Percentiles rank a stretch among this genome's conserved stretches.
Evolutionary conservation across 495 filamentous ascomycete species (phyloP).

Genomic region (Penicillium nucicola): DNA sequence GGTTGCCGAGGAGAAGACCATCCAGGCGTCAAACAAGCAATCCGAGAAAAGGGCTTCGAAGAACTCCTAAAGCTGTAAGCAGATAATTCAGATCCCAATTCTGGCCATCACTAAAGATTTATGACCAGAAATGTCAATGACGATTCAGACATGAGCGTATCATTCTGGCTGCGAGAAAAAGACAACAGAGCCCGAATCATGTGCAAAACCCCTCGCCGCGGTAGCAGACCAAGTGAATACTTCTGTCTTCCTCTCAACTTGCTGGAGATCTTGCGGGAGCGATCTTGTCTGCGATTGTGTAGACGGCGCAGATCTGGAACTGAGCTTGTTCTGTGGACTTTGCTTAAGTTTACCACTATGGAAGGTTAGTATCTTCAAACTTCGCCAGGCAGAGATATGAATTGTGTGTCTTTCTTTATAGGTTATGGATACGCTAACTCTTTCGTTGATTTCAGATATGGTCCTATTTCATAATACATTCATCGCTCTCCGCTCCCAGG

Average conservation of each 20-base stretch:
- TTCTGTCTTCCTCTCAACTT: conserved; percentile 50
- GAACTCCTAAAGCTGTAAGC: conserved; percentile 46
- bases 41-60: conserved; percentile 37
- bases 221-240: conserved; percentile 33
- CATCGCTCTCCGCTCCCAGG: conserved; percentile 69
- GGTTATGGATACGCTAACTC: too few relatives aligned
- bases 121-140: conserved; percentile 32
- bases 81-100: neutral
- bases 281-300: conserved; percentile 53
- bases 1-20: conserved; percentile 46
- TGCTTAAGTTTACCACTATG: conserved; percentile 54
- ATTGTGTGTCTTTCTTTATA: too few relatives aligned
- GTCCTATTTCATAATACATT: conserved; percentile 78
- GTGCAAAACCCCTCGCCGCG: conserved; percentile 42
- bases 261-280: conserved; percentile 51
- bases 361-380: conserved; percentile 44
- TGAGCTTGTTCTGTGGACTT: conserved; percentile 52
- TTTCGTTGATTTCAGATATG: conserved; percentile 51
- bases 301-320: conserved; percentile 41
- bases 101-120: neutral
- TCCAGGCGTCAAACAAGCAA: conserved; percentile 30
- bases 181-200: conserved; percentile 59
- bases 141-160: conserved; percentile 48
- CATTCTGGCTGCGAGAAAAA: conserved; percentile 51
- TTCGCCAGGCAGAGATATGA: too few relatives aligned